Percentiles rank a stretch among this genome's conserved stretches.
phyloP scores from a whole-genome alignment of 306 rosid species.

The Prunus mira region DNA sequence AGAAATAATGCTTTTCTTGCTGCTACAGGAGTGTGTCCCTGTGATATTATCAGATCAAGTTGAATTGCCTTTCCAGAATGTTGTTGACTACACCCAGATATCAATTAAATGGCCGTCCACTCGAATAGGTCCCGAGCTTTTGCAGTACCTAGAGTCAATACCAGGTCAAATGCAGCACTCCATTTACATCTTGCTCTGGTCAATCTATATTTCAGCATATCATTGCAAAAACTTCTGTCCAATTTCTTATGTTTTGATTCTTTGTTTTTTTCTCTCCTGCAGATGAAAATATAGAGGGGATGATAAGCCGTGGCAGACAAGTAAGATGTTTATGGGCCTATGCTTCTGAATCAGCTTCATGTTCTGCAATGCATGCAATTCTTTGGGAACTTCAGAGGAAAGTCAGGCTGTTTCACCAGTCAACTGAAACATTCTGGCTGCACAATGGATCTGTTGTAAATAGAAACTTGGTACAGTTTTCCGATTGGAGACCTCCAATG shows the following conservation, averaged over 20 bases:
- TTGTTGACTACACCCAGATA: constrained; percentile 75
- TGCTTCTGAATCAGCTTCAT: constrained; percentile 59
- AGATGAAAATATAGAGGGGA: constrained; percentile 65
- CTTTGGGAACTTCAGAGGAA: constrained; percentile 97
- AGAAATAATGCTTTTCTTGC: constrained; percentile 20
- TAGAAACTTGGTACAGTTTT: constrained; percentile 64
- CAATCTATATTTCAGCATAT: not conserved
- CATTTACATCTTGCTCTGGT: constrained; percentile 14
- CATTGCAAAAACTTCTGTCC: not conserved
- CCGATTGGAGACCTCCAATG: constrained; percentile 72
- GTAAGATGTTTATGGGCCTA: constrained; percentile 76
- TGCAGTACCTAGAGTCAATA: constrained; percentile 87
- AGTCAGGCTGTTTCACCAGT: constrained; percentile 84
- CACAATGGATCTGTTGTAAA: constrained; percentile 75
- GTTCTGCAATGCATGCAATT: constrained; percentile 89
- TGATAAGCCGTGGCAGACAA: constrained; percentile 65
- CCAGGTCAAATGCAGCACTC: constrained; percentile 55
- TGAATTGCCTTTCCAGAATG: constrained; percentile 94
- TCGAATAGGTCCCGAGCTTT: constrained; percentile 67
- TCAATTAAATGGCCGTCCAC: constrained; percentile 96
- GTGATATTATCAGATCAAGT: constrained; percentile 80
- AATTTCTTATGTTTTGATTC: not conserved
- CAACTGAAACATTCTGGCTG: constrained; percentile 93
- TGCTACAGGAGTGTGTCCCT: constrained; percentile 89
- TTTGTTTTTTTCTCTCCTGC: constrained; percentile 4